These are phyloP conservation scores for Ceratonia siliqua DNA, from an alignment of 306 rosid species.

Conservation along the genomic window DNA sequence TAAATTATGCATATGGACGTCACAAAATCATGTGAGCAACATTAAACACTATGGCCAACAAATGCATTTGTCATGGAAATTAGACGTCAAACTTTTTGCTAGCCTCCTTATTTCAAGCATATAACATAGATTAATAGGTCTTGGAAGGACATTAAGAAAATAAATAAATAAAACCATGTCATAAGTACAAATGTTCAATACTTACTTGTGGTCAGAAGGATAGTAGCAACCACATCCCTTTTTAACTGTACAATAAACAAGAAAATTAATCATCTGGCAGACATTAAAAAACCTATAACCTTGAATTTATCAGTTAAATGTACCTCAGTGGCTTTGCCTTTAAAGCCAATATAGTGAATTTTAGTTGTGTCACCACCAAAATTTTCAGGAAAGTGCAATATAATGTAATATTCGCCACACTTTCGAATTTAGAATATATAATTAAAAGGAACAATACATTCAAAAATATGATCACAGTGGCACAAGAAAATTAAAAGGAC, in stretches of 20 bases:
- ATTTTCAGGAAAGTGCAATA: constrained; percentile 88
- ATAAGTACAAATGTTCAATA: constrained; percentile 12
- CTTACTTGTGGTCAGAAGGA: constrained; percentile 99
- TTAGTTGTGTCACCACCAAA: constrained; percentile 84
- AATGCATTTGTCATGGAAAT: too few relatives aligned
- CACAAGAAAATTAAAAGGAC: constrained; percentile 20
- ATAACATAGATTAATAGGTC: not conserved
- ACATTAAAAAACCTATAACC: constrained; percentile 21
- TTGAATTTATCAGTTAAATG: constrained; percentile 23
- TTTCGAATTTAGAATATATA: constrained; percentile 93
- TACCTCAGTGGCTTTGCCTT: constrained; percentile 99
- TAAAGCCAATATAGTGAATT: constrained; percentile 91
- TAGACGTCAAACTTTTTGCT: constrained; percentile 4
- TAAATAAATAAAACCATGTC: not conserved
- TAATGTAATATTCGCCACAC: constrained; percentile 85
- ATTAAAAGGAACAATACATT: constrained; percentile 28
- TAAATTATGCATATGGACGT: too few relatives aligned
- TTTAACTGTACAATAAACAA: constrained; percentile 59
- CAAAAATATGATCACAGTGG: constrained; percentile 12
- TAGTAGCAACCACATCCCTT: constrained; percentile 87
- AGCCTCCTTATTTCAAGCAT: constrained; percentile 5
- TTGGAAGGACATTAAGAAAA: constrained; percentile 12
- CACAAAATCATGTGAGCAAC: too few relatives aligned
- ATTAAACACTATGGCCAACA: too few relatives aligned
- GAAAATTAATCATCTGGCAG: constrained; percentile 14